Evolutionary conservation across 306 rosid species (phyloP), one percentile per base, ranked within the genome.

Genomic region (Crataegus laevigata): DNA sequence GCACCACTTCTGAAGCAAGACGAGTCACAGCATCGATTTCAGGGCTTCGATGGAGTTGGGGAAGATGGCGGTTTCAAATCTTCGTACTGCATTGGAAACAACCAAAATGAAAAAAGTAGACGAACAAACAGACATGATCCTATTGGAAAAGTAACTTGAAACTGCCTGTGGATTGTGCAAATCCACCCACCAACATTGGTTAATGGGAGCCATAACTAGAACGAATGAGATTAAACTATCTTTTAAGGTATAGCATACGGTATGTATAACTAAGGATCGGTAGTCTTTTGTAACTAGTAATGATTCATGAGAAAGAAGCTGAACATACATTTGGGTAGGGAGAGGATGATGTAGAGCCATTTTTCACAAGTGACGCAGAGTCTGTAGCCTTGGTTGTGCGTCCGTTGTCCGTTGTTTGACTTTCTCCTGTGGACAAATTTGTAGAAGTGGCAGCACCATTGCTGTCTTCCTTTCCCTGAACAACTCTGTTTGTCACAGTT

Each of bases 41-140:
- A 79, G 77, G 96, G 90, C 86, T 87, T 89, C 73, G 91, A 87
- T 24, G 92, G 94, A 70, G 84, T 87, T 40, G 97, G 92, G 75
- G 92, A 89, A 29, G 94, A 82, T 4, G 97, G 97, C 28, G 94
- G 94, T 82, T 91, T 94, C 86, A 91, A 73, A 84, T 89, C 96
- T 19, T 93, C 96, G 77, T 86, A 88, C 98, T 88, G 93, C 62
- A 76, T 26, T 64, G 21, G 29, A 26, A 60, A 18, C 40, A 30
- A 18, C 28, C 77, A 77, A 50, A 73, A 68, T 17, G 71, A 63
- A 58, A 9, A 62, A 50, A 24, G 22, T n/a, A 55, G 6, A 25
- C 7, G 26, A n/a, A 28, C 12, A 42, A 67, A 11, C 18, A 71
- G 66, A 34, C 52, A 34, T 22, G 54, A 47, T 26, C 65, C 65